Base-by-base conservation (phyloP, 345 rosid species). In the Brassica rapa region DNA sequence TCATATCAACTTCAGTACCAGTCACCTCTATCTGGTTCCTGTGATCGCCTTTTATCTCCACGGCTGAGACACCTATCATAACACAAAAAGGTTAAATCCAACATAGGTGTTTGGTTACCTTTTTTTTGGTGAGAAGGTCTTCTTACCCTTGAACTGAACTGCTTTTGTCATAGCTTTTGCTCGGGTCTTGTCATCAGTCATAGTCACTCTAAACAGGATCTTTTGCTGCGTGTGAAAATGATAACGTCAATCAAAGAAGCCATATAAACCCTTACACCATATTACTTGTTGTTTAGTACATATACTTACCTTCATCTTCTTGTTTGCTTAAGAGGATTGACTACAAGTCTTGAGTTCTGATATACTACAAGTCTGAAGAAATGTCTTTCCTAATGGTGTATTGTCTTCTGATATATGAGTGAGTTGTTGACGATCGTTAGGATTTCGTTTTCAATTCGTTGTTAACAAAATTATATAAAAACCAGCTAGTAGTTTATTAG, bases 21-120 rank as follows among this genome's bases (percentile, higher is more conserved):
- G 66, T 83, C 3, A 89, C 82, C 78, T 86, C 91, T 25, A 87
- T 87, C 55, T 86, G 84, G 77, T 69, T 83, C 85, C 81, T 76
- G 15, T 82, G 87, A 11, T 72, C 76, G 3, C 89, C 91, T 72
- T 78, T 87, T 62, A 85, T 65, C 1, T 83, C 73, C 35, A 73
- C 91, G 0, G 83, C 83, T 51, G 83, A 73, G 10, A 89, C 91
- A 0, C 91, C 88, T 85, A 68, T 15, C 70, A 67, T 79, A 43
- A 10, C 68, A 65, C 53, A 60, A 32, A 53, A 55, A 64, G 1
- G 6, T 73, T 46, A 32, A 30, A 41, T 60, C 39, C 66, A 71
- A 65, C 37, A 43, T 8, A 68, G 33, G 1, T 35, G 41, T 69
- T 8, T 69, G 8, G 11, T 64, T 62, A 8, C 5, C 10, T 10